phyloP scores from a whole-genome alignment of 2,329 filamentous ascomycete genomes.

The Nectriaceae sp. region DNA sequence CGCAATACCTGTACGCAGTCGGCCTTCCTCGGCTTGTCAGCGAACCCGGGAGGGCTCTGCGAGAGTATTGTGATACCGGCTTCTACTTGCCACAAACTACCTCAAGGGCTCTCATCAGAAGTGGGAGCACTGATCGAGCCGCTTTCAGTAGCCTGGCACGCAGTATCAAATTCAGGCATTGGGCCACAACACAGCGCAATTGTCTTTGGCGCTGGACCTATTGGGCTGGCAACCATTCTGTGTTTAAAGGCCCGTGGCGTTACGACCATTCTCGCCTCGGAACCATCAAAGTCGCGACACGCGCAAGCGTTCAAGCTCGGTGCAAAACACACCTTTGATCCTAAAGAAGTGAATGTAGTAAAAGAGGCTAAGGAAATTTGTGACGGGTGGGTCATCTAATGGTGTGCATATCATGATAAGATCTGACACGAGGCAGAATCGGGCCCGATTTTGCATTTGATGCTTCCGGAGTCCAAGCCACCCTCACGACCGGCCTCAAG shows the following conservation, averaged over 20 bases:
- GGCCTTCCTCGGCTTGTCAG: slow-evolving; percentile 32
- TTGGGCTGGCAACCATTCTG: slow-evolving; percentile 61
- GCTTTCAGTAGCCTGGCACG: slow-evolving; percentile 64
- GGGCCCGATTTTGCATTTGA: slow-evolving; percentile 3
- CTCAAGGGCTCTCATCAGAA: slow-evolving; percentile 28
- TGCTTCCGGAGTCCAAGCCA: slow-evolving; percentile 2
- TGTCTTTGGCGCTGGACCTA: slow-evolving; percentile 63
- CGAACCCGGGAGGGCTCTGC: slow-evolving; percentile 1
- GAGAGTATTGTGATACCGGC: slow-evolving; percentile 1
- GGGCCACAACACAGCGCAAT: slow-evolving; percentile 39
- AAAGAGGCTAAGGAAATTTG: neutral
- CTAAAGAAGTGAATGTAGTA: neutral
- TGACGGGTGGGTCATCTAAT: neutral
- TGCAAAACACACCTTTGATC: slow-evolving; percentile 32
- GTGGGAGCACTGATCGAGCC: slow-evolving; percentile 63
- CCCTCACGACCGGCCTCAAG: neutral
- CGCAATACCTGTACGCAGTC: slow-evolving; percentile 44
- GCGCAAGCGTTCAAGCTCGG: slow-evolving; percentile 50
- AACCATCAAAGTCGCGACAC: slow-evolving; percentile 29
- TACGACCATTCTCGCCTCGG: slow-evolving; percentile 57
- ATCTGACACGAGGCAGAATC: neutral
- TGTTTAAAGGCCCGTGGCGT: slow-evolving; percentile 56
- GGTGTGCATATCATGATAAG: neutral
- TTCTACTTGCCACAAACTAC: neutral
- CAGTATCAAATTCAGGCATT: neutral